phyloP scores from a whole-genome alignment of 805 yeast genomes.

The Candida berthetii region DNA sequence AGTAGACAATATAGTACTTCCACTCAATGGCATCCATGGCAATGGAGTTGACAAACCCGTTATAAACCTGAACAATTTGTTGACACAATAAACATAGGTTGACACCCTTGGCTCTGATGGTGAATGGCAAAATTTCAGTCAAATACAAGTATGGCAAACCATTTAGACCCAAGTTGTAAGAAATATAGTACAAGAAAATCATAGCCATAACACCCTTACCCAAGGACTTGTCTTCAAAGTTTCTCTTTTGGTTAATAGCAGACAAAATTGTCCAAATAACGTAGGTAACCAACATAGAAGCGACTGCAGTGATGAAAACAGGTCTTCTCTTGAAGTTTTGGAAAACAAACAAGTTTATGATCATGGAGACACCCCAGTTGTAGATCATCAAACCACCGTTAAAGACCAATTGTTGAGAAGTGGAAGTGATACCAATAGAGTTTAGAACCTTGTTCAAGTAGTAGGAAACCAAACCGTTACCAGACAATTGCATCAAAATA shows the following conservation, averaged over 20 bases:
- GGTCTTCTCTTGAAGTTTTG: slow-evolving; percentile 29
- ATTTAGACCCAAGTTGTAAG: slow-evolving; percentile 31
- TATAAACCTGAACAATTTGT: slow-evolving; percentile 9
- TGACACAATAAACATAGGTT: slow-evolving; percentile 5
- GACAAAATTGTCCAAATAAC: slow-evolving; percentile 35
- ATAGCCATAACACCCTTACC: slow-evolving; percentile 38
- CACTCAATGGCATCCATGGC: slow-evolving; percentile 24
- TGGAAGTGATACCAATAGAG: slow-evolving; percentile 41
- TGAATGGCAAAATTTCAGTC: slow-evolving; percentile 27
- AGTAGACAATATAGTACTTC: slow-evolving; percentile 25
- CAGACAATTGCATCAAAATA: slow-evolving; percentile 34
- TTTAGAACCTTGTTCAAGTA: slow-evolving; percentile 38
- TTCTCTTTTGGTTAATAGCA: slow-evolving; percentile 16
- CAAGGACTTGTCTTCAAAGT: slow-evolving; percentile 20
- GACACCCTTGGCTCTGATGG: slow-evolving; percentile 17
- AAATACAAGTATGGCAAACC: slow-evolving; percentile 36
- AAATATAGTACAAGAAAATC: slow-evolving; percentile 34
- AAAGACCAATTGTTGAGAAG: slow-evolving; percentile 32
- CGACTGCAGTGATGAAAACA: too few relatives aligned
- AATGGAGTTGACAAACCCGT: slow-evolving; percentile 25
- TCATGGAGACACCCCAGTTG: slow-evolving; percentile 23
- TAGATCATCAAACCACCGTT: slow-evolving; percentile 39
- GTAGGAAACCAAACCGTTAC: slow-evolving; percentile 41
- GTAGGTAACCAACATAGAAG: slow-evolving; percentile 28
- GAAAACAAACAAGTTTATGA: slow-evolving; percentile 22